A percentile compares a stretch with the other conserved stretches of the same genome.
Evolutionary conservation across 2,329 filamentous ascomycete species (phyloP).

Genomic region (Colletotrichum musicola): DNA sequence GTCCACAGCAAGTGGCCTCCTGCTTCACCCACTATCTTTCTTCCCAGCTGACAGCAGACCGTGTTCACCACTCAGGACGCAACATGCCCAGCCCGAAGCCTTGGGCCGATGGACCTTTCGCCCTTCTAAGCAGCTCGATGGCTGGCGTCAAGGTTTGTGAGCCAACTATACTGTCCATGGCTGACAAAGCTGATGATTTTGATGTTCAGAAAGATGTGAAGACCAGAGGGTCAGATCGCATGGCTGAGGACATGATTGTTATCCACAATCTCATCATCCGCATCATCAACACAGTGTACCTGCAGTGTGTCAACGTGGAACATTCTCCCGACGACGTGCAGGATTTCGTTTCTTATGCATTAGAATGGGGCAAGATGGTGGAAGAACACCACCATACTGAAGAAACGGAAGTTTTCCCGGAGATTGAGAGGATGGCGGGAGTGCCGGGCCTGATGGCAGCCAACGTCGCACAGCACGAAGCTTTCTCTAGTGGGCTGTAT

Average conservation of each 20-base stretch:
- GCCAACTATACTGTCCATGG: neutral
- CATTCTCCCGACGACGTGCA: conserved; percentile 40
- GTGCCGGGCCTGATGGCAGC: conserved; percentile 46
- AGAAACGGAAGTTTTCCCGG: conserved; percentile 49
- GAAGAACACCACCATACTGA: conserved; percentile 50
- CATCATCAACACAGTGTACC: conserved; percentile 46
- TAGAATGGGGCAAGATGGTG: conserved; percentile 42
- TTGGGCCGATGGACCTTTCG: conserved; percentile 52
- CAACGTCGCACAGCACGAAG: conserved; percentile 51
- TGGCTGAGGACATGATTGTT: conserved; percentile 48
- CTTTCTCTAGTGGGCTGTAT: conserved; percentile 49
- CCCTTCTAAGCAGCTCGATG: conserved; percentile 45
- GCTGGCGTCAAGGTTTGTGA: conserved; percentile 42
- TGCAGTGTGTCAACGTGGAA: conserved; percentile 44
- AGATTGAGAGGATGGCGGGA: conserved; percentile 46
- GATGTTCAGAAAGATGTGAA: conserved; percentile 37
- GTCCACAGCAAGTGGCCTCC: no score
- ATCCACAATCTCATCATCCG: conserved; percentile 49
- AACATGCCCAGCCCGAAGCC: conserved; percentile 38
- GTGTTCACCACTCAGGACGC: neutral
- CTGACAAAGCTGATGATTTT: neutral
- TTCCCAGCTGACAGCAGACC: neutral
- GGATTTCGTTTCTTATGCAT: conserved; percentile 47
- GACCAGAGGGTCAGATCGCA: conserved; percentile 40
- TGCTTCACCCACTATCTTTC: no score